Evolutionary conservation across 495 filamentous ascomycete species (phyloP), one percentile per base, ranked within the genome.

Genomic region (Tuber melanosporum): DNA sequence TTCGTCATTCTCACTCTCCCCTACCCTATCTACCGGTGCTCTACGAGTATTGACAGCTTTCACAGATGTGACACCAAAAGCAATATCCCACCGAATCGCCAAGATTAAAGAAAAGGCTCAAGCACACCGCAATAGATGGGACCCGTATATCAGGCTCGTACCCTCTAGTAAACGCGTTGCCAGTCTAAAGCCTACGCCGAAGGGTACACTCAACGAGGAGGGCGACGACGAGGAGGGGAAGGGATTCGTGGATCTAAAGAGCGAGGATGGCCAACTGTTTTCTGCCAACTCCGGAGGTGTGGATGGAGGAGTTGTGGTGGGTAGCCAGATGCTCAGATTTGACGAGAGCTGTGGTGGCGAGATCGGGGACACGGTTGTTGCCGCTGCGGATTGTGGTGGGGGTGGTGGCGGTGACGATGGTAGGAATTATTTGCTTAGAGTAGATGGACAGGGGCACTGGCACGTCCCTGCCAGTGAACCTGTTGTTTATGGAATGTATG

Each of bases 71-170:
- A 83, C 81, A 15, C 78, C 81, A 22, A 83, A 83, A 74, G 81
- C 81, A 6, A 83, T 83, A 57, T 83, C 81, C 15, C 81, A 83
- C 70, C 81, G 81, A 10, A 83, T 83, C 39, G 75, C 81, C 3
- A 83, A 83, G 70, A 83, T 83, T n/a, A 83, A 83, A 74, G 81
- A 83, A 57, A 83, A 83, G 71, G 81, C 81, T 14, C 74, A 78
- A 70, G 75, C 71, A 19, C 78, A 78, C 49, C 71, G 71, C 43
- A 20, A 66, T 0, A 70, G 79, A 41, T 80, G 77, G 77, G 78
- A 80, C 42, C 39, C 43, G 62, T 73, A 80, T n/a, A 69, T 41
- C n/a, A 76, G 74, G 26, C 71, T 74, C 39, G 36, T 71, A 71
- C 26, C 57, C 14, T 36, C 57, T 2, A 1, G 26, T 4, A 66